A percentile compares a stretch with the other conserved stretches of the same genome.
Evolutionary conservation across 2,329 filamentous ascomycete genomes (phyloP).

Genomic region (Alternaria gaisen): DNA sequence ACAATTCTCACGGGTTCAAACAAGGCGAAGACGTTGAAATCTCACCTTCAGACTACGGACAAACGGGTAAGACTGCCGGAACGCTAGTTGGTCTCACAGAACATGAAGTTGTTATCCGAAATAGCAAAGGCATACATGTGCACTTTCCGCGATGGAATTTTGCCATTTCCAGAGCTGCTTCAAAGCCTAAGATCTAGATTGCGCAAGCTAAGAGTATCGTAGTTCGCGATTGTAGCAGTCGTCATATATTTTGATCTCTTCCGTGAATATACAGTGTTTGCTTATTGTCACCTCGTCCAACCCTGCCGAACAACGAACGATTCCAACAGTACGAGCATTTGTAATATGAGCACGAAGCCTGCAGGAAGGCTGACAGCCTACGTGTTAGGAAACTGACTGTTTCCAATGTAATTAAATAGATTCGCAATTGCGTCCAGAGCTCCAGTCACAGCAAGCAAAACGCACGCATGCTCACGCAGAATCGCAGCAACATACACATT

Average conservation of each 20-base stretch:
- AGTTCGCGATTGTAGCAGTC: not conserved
- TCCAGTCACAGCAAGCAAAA: too few species aligned
- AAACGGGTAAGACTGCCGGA: slow-evolving; percentile 39
- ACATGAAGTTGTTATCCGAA: slow-evolving; percentile 41
- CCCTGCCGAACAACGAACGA: rapidly evolving
- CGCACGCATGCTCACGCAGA: not conserved
- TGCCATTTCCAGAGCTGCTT: slow-evolving; percentile 29
- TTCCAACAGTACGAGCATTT: not conserved
- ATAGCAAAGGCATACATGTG: slow-evolving; percentile 35
- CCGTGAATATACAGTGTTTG: not conserved
- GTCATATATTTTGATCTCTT: not conserved
- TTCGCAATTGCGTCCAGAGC: not conserved
- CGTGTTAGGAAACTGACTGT: not conserved
- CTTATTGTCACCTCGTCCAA: not conserved
- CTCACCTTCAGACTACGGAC: slow-evolving; percentile 45
- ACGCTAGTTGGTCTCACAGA: slow-evolving; percentile 38
- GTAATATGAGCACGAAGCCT: not conserved
- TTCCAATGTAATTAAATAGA: not conserved
- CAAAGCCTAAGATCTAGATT: not conserved
- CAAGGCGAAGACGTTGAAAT: slow-evolving; percentile 63
- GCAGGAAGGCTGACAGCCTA: not conserved
- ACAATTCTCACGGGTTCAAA: slow-evolving; percentile 64
- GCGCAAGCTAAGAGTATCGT: not conserved
- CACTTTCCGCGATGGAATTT: slow-evolving; percentile 55
- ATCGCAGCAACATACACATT: not conserved